These are phyloP conservation scores for Nannizziopsis arthrosporioides DNA, from an alignment of 2,329 filamentous ascomycete species.

Conservation along the genomic window DNA sequence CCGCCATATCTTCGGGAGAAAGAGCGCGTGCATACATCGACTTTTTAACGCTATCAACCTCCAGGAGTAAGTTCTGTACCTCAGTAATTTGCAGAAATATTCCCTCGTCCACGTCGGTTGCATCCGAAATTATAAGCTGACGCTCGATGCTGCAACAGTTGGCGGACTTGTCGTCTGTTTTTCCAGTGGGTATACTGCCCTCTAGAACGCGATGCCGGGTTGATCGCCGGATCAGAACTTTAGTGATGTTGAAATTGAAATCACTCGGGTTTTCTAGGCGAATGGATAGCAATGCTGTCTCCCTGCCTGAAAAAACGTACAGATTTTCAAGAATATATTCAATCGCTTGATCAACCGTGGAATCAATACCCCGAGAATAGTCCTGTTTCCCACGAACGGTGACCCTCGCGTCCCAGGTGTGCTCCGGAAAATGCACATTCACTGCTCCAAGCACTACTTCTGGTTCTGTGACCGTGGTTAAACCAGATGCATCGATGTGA, in stretches of 20 bases:
- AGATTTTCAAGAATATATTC: slow-evolving; percentile 26
- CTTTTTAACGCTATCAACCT: slow-evolving; percentile 17
- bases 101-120: slow-evolving; percentile 14
- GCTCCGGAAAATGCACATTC: slow-evolving; percentile 30
- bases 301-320: slow-evolving; percentile 23
- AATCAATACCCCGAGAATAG: slow-evolving; percentile 17
- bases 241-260: slow-evolving; percentile 21
- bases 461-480: slow-evolving; percentile 20
- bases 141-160: slow-evolving; percentile 13
- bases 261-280: slow-evolving; percentile 18
- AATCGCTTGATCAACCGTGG: slow-evolving; percentile 22
- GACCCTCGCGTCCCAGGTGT: slow-evolving; percentile 32
- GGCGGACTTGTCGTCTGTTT: background rate
- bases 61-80: slow-evolving; percentile 27
- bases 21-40: slow-evolving; percentile 23
- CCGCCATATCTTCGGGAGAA: slow-evolving; percentile 22
- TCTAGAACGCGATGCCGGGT: slow-evolving; percentile 22
- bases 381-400: slow-evolving; percentile 22
- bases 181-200: background rate
- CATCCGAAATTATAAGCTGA: slow-evolving; percentile 8
- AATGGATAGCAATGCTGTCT: slow-evolving; percentile 22
- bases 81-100: slow-evolving; percentile 30
- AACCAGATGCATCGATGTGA: slow-evolving; percentile 25
- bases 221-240: slow-evolving; percentile 27
- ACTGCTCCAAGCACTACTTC: slow-evolving; percentile 24